These are phyloP conservation scores for Pestalotiopsis sp. DNA, from an alignment of 2,329 filamentous ascomycete species.

Conservation along the genomic window DNA sequence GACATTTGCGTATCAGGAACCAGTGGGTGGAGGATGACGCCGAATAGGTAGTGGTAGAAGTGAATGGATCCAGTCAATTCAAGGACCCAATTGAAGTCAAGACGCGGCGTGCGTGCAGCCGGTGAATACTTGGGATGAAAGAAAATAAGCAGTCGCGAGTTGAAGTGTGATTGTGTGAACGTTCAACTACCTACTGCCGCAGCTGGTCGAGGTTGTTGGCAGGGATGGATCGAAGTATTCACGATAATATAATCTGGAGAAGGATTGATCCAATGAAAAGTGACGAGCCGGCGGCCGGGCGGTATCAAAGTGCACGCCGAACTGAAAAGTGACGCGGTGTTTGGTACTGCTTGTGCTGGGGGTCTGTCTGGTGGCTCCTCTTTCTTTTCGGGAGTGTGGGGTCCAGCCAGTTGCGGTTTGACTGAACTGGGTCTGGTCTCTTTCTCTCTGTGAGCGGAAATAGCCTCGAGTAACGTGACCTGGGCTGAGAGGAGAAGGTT, in stretches of 20 bases:
- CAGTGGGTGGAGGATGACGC: background rate
- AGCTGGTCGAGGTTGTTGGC: background rate
- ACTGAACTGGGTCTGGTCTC: background rate
- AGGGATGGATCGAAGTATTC: background rate
- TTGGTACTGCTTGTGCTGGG: background rate
- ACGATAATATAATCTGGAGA: background rate
- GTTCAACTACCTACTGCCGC: background rate
- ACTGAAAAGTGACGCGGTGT: background rate
- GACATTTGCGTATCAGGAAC: background rate
- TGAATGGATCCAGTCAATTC: background rate
- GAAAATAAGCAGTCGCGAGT: background rate
- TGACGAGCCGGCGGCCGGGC: background rate
- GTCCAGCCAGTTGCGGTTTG: background rate
- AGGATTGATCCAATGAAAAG: background rate
- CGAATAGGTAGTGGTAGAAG: background rate
- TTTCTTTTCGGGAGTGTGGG: background rate
- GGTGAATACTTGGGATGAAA: background rate
- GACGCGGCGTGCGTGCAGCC: background rate
- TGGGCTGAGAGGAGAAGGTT: background rate
- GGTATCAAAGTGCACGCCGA: background rate
- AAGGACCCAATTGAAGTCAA: background rate
- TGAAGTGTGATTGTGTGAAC: background rate
- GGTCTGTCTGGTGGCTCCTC: background rate
- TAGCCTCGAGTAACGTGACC: conserved; percentile 14
- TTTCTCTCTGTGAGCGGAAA: background rate